These are phyloP conservation scores for Camelina sativa DNA, from an alignment of 345 rosid species.

Conservation along the genomic window DNA sequence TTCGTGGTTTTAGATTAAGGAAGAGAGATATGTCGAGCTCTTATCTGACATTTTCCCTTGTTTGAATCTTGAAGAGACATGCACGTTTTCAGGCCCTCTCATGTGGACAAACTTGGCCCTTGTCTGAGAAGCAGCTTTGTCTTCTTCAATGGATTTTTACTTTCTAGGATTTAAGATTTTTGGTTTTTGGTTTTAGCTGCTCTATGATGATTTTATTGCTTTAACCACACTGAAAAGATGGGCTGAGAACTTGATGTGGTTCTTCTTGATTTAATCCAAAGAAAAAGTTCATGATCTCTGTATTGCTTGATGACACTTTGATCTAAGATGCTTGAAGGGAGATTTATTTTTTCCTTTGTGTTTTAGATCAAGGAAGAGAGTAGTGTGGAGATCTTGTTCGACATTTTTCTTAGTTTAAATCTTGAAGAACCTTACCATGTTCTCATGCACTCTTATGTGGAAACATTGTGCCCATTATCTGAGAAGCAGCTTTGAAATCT, in stretches of 20 bases:
- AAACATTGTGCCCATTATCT: conserved; percentile 34
- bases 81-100: conserved; percentile 17
- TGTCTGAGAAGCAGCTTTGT: conserved; percentile 40
- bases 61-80: conserved; percentile 28
- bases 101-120: conserved; percentile 45
- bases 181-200: conserved; percentile 1
- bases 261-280: conserved; percentile 8
- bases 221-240: conserved; percentile 45
- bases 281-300: conserved; percentile 17
- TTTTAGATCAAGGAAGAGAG: conserved; percentile 28
- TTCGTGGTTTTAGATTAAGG: conserved; percentile 41
- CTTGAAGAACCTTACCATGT: conserved; percentile 13
- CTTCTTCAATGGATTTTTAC: not conserved
- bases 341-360: not conserved
- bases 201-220: conserved; percentile 41
- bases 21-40: conserved; percentile 33
- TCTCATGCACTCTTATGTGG: conserved; percentile 30
- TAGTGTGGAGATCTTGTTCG: conserved; percentile 5
- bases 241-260: conserved; percentile 18
- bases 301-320: conserved; percentile 26
- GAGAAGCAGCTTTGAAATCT: conserved; percentile 30
- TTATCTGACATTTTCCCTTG: not conserved
- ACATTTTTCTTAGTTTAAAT: conserved; percentile 25
- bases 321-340: conserved; percentile 30
- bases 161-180: not conserved